A percentile compares a stretch with the other conserved stretches of the same genome.
These are phyloP conservation scores for Metarhizium rileyi DNA, from an alignment of 2,329 filamentous ascomycete genomes.

Conservation along the genomic window DNA sequence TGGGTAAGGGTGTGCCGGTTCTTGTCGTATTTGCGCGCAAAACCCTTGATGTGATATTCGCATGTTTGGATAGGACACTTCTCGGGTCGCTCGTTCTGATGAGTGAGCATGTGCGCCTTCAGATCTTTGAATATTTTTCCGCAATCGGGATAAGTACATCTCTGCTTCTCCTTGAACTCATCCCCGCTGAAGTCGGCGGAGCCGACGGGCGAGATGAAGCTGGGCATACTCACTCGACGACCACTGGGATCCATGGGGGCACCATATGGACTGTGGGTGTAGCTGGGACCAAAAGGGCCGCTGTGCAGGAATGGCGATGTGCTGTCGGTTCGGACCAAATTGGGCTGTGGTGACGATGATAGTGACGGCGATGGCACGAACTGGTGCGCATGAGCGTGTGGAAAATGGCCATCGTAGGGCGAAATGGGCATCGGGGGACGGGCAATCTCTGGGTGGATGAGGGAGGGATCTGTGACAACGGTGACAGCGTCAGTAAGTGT, in stretches of 20 bases:
- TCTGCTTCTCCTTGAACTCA: slow-evolving; percentile 56
- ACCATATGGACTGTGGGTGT: slow-evolving; percentile 44
- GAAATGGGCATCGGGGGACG: slow-evolving; percentile 36
- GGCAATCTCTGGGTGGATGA: slow-evolving; percentile 46
- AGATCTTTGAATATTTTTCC: slow-evolving; percentile 83
- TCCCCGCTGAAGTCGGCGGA: slow-evolving; percentile 51
- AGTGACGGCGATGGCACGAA: slow-evolving; percentile 57
- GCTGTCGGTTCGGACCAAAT: slow-evolving; percentile 41
- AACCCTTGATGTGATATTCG: slow-evolving; percentile 87
- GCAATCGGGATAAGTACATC: slow-evolving; percentile 76
- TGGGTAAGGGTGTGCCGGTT: slow-evolving; percentile 90
- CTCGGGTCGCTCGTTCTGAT: slow-evolving; percentile 81
- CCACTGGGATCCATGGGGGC: slow-evolving; percentile 35
- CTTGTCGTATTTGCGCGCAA: slow-evolving; percentile 93
- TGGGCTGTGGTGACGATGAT: slow-evolving; percentile 38
- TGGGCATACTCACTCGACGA: slow-evolving; percentile 58
- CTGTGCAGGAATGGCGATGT: slow-evolving; percentile 58
- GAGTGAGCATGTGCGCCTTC: slow-evolving; percentile 90
- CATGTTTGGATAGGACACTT: slow-evolving; percentile 90
- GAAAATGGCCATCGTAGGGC: slow-evolving; percentile 38
- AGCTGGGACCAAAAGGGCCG: slow-evolving; percentile 41
- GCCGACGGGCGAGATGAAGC: slow-evolving; percentile 53
- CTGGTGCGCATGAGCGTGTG: slow-evolving; percentile 30
- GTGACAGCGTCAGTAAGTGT: slow-evolving; percentile 24
- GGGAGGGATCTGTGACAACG: slow-evolving; percentile 38